These are phyloP conservation scores for Clarireedia homoeocarpa DNA, from an alignment of 2,329 filamentous ascomycete genomes.

Conservation along the genomic window DNA sequence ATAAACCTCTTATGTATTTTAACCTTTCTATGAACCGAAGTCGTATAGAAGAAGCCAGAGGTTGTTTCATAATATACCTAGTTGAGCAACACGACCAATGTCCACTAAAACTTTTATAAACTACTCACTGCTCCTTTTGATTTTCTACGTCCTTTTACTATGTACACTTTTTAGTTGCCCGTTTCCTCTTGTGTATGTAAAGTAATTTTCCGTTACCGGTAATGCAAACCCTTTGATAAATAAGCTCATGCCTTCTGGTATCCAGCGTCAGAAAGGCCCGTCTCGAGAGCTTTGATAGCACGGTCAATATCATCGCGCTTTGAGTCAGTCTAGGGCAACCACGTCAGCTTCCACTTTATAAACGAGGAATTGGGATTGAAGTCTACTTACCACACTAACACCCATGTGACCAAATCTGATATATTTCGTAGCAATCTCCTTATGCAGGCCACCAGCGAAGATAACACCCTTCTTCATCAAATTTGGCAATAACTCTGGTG, in stretches of 20 bases:
- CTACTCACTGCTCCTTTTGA: too few species aligned
- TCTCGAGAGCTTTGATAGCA: slow-evolving; percentile 70
- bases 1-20: too few species aligned
- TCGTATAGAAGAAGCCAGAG: too few species aligned
- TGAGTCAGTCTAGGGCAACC: slow-evolving; percentile 54
- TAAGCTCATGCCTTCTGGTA: slow-evolving; percentile 36
- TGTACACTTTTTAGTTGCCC: too few species aligned
- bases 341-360: background rate
- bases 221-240: too few species aligned
- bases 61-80: too few species aligned
- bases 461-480: slow-evolving; percentile 82
- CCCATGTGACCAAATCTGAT: slow-evolving; percentile 98
- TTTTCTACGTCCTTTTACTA: too few species aligned
- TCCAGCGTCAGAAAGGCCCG: slow-evolving; percentile 67
- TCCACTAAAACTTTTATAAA: too few species aligned
- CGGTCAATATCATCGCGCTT: slow-evolving; percentile 75
- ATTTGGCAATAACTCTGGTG: slow-evolving; percentile 76
- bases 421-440: slow-evolving; percentile 89
- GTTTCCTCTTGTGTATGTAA: too few species aligned
- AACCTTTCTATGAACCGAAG: too few species aligned
- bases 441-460: slow-evolving; percentile 92
- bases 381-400: slow-evolving; percentile 65
- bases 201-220: too few species aligned
- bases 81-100: too few species aligned
- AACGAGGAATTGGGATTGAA: background rate